Evolutionary conservation across 1,284 basidiomycete species (phyloP), one percentile per base, ranked within the genome.

Genomic region (Cryptococcus maquisensis): DNA sequence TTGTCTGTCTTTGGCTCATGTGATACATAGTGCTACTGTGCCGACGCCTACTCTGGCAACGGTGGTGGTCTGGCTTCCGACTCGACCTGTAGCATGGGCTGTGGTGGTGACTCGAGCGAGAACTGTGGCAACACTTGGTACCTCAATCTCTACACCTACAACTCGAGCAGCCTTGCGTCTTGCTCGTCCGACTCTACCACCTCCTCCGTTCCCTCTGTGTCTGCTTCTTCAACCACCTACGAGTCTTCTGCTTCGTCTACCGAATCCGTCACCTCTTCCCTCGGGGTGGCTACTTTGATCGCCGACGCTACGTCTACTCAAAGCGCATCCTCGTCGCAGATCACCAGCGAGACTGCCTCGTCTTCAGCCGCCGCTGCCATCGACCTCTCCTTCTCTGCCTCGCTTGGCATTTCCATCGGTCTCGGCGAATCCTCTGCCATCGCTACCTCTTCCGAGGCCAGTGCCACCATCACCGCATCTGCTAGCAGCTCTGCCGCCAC

Each of bases 11-110:
- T 47, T 49, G 32, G 44, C 37, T 15, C 46, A 9, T 41, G 20
- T n/a, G 44, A 26, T 15, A 26, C 12, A 46, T 21, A 68, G 66
- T 75, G 75, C 55, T 75, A 69, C 58, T 76, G 75, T 47, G 72
- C 59, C 18, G 56, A 68, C 59, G 37, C 26, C 7, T 63, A 68
- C 18, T 47, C 36, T 13, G 71, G 71, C 0, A 54, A 39, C 15
- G 72, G 68, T 43, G 72, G 72, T 23, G 47, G 47, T 4, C 16
- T 52, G 9, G 53, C 59, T 16, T 26, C 52, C 21, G 67, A 64
- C 28, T 40, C 54, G 3, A 52, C 56, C 1, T 76, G 74, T 59
- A 56, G 40, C 48, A 63, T 60, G 41, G 52, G 69, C 0, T 75
- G 75, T 47, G 49, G 57, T 1, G 73, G 73, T 23, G 71, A 71